A percentile compares a stretch with the other conserved stretches of the same genome.
phyloP scores from a whole-genome alignment of 2,329 filamentous ascomycete species.

The Aureobasidium sp. region DNA sequence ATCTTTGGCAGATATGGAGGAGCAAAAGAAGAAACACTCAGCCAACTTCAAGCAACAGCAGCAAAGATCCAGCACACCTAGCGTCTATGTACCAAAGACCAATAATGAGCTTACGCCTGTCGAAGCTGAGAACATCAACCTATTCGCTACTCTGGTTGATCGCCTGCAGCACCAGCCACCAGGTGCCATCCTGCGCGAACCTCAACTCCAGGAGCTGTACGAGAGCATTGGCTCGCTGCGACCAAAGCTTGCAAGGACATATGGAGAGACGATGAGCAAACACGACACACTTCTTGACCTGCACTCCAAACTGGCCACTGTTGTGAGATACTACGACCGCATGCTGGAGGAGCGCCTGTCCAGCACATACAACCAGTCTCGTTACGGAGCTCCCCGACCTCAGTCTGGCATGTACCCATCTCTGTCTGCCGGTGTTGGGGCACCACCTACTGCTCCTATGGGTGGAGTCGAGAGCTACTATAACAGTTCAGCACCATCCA shows the following conservation, averaged over 20 bases:
- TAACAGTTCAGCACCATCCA: slow-evolving; percentile 53
- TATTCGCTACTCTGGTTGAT: slow-evolving; percentile 91
- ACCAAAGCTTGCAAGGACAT: slow-evolving; percentile 89
- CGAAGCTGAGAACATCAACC: slow-evolving; percentile 94
- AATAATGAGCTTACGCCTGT: slow-evolving; percentile 90
- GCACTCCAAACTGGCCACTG: slow-evolving; percentile 89
- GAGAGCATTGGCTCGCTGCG: slow-evolving; percentile 91
- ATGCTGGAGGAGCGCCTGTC: slow-evolving; percentile 96
- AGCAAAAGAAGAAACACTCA: slow-evolving; percentile 88
- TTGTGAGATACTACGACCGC: slow-evolving; percentile 93
- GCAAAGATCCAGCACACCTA: slow-evolving; percentile 35
- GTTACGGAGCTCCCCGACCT: slow-evolving; percentile 36
- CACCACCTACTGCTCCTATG: slow-evolving; percentile 31
- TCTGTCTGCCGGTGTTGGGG: slow-evolving; percentile 48
- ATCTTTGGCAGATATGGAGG: slow-evolving; percentile 92
- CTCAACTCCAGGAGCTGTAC: slow-evolving; percentile 96
- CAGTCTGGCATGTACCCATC: slow-evolving; percentile 63
- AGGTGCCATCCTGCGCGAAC: slow-evolving; percentile 91
- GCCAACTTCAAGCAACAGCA: slow-evolving; percentile 71
- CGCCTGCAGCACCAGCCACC: slow-evolving; percentile 90
- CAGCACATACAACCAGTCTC: slow-evolving; percentile 80
- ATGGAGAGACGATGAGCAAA: slow-evolving; percentile 99
- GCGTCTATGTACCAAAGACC: slow-evolving; percentile 56
- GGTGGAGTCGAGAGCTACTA: slow-evolving; percentile 75
- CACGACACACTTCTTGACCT: slow-evolving; percentile 92